Percentiles rank a stretch among this genome's conserved stretches.
Evolutionary conservation across 371 early-diverging fungal genomes (phyloP).

Genomic region (Quaeritorhiza haematococci): DNA sequence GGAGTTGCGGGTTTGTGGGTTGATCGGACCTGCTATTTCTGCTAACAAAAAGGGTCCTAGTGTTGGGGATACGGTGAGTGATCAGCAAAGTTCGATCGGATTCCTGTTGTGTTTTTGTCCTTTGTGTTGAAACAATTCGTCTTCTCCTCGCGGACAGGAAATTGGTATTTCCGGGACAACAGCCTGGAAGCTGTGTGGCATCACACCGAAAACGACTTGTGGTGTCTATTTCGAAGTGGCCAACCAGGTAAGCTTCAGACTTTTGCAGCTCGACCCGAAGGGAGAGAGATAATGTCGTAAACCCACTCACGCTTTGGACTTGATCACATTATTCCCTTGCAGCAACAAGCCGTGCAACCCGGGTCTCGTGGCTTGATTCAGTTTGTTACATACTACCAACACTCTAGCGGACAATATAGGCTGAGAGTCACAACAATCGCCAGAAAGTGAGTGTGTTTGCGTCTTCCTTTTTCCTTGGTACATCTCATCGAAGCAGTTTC

Average conservation of each 20-base stretch:
- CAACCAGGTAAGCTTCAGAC: slow-evolving; percentile 67
- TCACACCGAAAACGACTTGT: slow-evolving; percentile 80
- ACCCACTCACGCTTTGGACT: too few relatives aligned
- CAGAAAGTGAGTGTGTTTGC: slow-evolving; percentile 41
- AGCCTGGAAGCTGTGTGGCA: slow-evolving; percentile 90
- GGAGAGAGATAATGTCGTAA: neutral
- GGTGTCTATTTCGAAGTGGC: slow-evolving; percentile 96
- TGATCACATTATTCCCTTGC: too few relatives aligned
- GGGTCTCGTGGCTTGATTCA: slow-evolving; percentile 89
- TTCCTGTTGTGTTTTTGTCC: neutral
- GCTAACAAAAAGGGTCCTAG: slow-evolving; percentile 82
- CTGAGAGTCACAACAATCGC: slow-evolving; percentile 94
- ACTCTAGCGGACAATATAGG: slow-evolving; percentile 84
- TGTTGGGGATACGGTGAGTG: slow-evolving; percentile 82
- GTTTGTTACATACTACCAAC: slow-evolving; percentile 93
- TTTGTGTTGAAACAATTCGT: too few relatives aligned
- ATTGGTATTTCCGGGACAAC: slow-evolving; percentile 95
- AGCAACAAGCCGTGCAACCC: slow-evolving; percentile 58
- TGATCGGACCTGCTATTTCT: slow-evolving; percentile 92
- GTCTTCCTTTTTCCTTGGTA: neutral
- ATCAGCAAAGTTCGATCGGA: neutral
- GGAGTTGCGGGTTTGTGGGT: slow-evolving; percentile 91
- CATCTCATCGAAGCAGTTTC: neutral
- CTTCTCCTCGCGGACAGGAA: slow-evolving; percentile 53
- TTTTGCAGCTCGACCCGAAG: neutral